phyloP scores from a whole-genome alignment of 2,329 filamentous ascomycete genomes.

The Penicillium glabrum region DNA sequence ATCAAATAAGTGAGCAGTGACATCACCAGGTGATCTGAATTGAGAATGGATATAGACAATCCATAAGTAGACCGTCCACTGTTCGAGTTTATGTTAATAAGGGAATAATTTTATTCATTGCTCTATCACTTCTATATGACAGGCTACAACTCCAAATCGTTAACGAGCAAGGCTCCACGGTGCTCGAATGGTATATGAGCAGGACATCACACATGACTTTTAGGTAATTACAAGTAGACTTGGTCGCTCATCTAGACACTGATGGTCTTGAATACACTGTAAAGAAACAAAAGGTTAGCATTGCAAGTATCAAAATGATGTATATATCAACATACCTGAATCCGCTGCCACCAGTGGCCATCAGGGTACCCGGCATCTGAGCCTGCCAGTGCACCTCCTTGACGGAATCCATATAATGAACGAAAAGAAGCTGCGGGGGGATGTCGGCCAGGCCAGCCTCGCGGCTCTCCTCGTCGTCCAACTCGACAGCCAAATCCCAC shows the following conservation, averaged over 20 bases:
- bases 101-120: conserved; percentile 14
- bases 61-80: neutral
- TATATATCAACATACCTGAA: conserved; percentile 57
- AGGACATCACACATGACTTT: conserved; percentile 28
- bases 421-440: conserved; percentile 90
- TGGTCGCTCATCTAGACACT: conserved; percentile 59
- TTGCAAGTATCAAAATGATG: neutral
- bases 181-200: conserved; percentile 28
- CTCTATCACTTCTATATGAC: conserved; percentile 6
- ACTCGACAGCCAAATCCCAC: conserved; percentile 94
- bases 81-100: neutral
- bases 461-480: conserved; percentile 95
- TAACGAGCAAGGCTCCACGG: conserved; percentile 17
- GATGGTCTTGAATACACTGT: conserved; percentile 77
- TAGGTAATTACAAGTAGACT: conserved; percentile 7
- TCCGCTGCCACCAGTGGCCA: conserved; percentile 83
- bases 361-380: conserved; percentile 85
- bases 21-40: neutral
- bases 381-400: conserved; percentile 98
- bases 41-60: neutral
- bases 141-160: conserved; percentile 17
- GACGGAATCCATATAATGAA: conserved; percentile 91
- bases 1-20: neutral
- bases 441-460: conserved; percentile 86
- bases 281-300: conserved; percentile 17